Conservation (phyloP, 2,329 filamentous ascomycete species). For the Pseudophaeomoniella oleicola region DNA sequence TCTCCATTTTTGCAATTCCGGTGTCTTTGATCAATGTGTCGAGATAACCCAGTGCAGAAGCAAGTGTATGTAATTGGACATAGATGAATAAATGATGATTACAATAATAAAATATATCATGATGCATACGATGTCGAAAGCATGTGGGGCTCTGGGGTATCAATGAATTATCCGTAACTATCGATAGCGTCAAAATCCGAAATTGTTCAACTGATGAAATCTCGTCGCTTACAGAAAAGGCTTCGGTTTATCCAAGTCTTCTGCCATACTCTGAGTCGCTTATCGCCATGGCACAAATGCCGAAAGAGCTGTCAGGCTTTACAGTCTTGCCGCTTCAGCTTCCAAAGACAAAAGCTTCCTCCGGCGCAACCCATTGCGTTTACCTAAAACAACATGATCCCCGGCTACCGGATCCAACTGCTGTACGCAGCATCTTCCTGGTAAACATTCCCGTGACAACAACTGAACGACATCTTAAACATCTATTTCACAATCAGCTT, state of each 20-base stretch:
- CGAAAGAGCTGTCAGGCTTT: constrained; percentile 18
- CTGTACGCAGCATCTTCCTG: constrained; percentile 72
- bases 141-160: too few relatives aligned
- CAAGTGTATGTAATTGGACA: too few relatives aligned
- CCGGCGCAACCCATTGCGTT: constrained; percentile 58
- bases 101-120: too few relatives aligned
- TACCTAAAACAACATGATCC: constrained; percentile 77
- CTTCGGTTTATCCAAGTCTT: neutral
- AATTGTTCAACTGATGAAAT: too few relatives aligned
- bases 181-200: too few relatives aligned
- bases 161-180: too few relatives aligned
- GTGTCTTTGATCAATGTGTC: too few relatives aligned
- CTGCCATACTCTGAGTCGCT: neutral
- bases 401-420: constrained; percentile 57
- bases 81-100: too few relatives aligned
- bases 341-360: constrained; percentile 47
- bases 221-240: too few relatives aligned
- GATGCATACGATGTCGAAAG: too few relatives aligned
- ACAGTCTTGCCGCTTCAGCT: constrained; percentile 54
- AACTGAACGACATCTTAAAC: constrained; percentile 60
- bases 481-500: constrained; percentile 59
- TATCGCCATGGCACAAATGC: neutral
- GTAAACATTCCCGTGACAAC: constrained; percentile 79
- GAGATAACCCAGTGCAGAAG: too few relatives aligned
- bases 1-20: too few relatives aligned